phyloP scores from a whole-genome alignment of 129 eudicot species.

The Escallonia rubra region DNA sequence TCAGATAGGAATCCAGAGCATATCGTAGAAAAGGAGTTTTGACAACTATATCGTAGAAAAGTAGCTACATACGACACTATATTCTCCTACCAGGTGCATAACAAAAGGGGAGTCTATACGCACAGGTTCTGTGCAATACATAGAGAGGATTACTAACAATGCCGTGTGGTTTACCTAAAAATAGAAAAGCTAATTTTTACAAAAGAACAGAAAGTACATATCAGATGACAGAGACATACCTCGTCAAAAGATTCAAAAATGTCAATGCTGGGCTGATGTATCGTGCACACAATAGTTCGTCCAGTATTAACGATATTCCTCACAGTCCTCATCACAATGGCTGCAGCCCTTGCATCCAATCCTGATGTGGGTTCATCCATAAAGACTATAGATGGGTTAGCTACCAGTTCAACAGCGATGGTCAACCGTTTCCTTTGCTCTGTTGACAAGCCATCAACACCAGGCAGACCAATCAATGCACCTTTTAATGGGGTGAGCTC shows the following conservation, averaged over 20 bases:
- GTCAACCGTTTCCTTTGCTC: conserved; percentile 95
- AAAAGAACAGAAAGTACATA: not conserved
- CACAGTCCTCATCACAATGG: conserved; percentile 98
- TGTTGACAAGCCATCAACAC: conserved; percentile 95
- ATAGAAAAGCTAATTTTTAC: no score
- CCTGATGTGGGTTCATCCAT: conserved; percentile 99
- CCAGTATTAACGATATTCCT: conserved; percentile 95
- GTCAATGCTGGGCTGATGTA: conserved; percentile 97
- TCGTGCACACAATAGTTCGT: conserved; percentile 93
- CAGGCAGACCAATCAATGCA: conserved; percentile 93
- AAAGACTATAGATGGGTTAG: conserved; percentile 92
- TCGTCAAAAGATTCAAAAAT: conserved; percentile 97
- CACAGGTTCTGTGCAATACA: no score
- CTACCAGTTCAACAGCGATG: conserved; percentile 95
- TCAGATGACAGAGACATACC: conserved; percentile 31
- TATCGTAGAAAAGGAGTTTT: not conserved
- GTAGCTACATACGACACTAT: not conserved
- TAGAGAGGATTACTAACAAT: no score
- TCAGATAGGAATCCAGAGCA: not conserved
- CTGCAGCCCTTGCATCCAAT: conserved; percentile 95
- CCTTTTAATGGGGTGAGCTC: conserved; percentile 81
- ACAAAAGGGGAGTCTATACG: no score
- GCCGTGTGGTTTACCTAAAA: no score
- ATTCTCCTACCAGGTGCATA: no score
- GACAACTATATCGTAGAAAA: not conserved